phyloP scores from a whole-genome alignment of 2,329 filamentous ascomycete genomes.

The Helminthosporium solani region DNA sequence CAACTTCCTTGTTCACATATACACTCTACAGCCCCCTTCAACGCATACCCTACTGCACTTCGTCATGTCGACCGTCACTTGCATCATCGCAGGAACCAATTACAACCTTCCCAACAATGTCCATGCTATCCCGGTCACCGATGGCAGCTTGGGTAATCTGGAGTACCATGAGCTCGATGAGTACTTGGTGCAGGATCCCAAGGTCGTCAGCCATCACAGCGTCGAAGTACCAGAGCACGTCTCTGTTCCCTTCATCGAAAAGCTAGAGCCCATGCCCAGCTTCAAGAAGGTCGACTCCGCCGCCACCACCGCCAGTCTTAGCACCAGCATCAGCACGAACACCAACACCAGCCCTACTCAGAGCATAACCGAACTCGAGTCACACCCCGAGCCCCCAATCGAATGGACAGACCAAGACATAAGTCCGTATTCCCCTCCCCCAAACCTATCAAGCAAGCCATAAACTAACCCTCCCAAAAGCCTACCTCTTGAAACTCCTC shows the following conservation, averaged over 20 bases:
- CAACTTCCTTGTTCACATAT: too few relatives aligned
- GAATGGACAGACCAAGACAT: conserved; percentile 19
- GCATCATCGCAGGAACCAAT: conserved; percentile 5
- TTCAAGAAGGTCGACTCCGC: background rate
- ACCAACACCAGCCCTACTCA: background rate
- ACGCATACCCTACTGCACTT: background rate
- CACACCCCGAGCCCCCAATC: conserved; percentile 3
- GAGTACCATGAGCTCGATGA: background rate
- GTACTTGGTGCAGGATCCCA: background rate
- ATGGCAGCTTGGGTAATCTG: background rate
- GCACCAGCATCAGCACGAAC: background rate
- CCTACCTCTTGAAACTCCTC: conserved; percentile 20
- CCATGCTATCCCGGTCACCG: conserved; percentile 1
- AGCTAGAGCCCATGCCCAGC: conserved; percentile 1
- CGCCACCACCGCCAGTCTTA: conserved; percentile 1
- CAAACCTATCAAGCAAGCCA: background rate
- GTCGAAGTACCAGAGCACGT: conserved; percentile 4
- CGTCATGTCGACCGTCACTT: background rate
- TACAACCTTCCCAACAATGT: conserved; percentile 13
- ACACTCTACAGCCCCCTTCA: background rate
- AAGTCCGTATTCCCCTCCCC: conserved; percentile 6
- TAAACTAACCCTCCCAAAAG: conserved; percentile 12
- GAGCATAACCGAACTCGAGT: background rate
- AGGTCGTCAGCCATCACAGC: background rate
- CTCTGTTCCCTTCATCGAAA: conserved; percentile 11